A percentile compares a stretch with the other conserved stretches of the same genome.
Evolutionary conservation across 805 yeast species (phyloP).

Genomic region (Yamadazyma nakazawae): DNA sequence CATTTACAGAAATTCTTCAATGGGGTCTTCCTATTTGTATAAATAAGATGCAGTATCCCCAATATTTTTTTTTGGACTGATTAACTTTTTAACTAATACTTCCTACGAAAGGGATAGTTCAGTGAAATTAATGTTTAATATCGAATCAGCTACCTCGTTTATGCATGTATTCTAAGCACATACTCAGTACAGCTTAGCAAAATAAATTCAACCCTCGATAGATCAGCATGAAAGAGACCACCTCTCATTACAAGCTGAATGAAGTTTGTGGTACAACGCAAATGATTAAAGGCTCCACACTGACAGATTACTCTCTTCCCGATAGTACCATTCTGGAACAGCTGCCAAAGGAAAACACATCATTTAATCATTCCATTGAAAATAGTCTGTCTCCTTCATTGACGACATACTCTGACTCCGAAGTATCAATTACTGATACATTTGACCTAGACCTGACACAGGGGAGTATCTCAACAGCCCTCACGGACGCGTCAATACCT

Average conservation of each 20-base stretch:
- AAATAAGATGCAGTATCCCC: too few species aligned
- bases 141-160: too few species aligned
- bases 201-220: too few species aligned
- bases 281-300: not conserved
- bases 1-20: not conserved
- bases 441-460: not conserved
- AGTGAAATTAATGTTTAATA: too few species aligned
- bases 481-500: constrained; percentile 6
- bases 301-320: not conserved
- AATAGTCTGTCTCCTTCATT: not conserved
- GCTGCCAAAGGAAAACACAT: not conserved
- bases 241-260: too few species aligned
- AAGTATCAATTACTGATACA: not conserved
- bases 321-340: not conserved
- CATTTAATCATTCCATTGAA: not conserved
- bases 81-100: too few species aligned
- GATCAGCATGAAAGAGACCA: not conserved
- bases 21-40: too few species aligned
- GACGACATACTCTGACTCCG: not conserved
- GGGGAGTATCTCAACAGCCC: not conserved
- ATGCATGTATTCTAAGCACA: too few species aligned
- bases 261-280: not conserved
- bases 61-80: too few species aligned
- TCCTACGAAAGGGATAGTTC: too few species aligned
- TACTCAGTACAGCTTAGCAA: too few species aligned